phyloP scores from a whole-genome alignment of 73 alveolate species.

The Paramecium sexaurelia region DNA sequence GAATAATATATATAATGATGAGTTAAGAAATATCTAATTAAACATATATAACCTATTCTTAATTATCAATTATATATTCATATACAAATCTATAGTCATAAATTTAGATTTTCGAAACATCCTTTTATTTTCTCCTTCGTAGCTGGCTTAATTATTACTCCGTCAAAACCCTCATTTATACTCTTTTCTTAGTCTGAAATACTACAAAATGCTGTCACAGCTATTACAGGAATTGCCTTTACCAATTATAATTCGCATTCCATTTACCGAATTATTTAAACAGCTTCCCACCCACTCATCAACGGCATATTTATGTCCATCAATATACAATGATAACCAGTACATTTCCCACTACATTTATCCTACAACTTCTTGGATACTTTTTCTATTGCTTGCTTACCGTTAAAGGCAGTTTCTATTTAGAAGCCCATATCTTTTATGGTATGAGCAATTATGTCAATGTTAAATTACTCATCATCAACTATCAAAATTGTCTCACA shows the following conservation, averaged over 20 bases:
- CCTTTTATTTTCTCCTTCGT: neutral
- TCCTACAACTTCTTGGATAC: neutral
- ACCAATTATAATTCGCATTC: slow-evolving; percentile 28
- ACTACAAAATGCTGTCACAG: slow-evolving; percentile 52
- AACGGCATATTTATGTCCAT: slow-evolving; percentile 34
- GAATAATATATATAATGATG: slow-evolving; percentile 28
- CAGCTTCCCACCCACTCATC: slow-evolving; percentile 56
- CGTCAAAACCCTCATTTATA: slow-evolving; percentile 24
- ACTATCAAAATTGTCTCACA: slow-evolving; percentile 19
- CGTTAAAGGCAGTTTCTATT: slow-evolving; percentile 30
- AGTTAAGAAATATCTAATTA: neutral
- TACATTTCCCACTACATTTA: slow-evolving; percentile 38
- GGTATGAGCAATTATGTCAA: neutral
- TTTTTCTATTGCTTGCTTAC: slow-evolving; percentile 2
- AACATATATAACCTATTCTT: neutral
- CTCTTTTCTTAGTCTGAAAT: slow-evolving; percentile 7
- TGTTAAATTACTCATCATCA: slow-evolving; percentile 33
- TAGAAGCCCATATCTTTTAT: neutral
- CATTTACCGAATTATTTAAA: slow-evolving; percentile 26
- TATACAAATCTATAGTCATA: slow-evolving; percentile 25
- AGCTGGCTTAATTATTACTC: slow-evolving; percentile 37
- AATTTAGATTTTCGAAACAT: neutral
- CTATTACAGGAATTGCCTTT: slow-evolving; percentile 15
- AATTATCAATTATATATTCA: neutral
- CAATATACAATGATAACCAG: neutral